These are phyloP conservation scores for Pythium periplocum DNA, from an alignment of 352 stramenopile genomes.

Conservation along the genomic window DNA sequence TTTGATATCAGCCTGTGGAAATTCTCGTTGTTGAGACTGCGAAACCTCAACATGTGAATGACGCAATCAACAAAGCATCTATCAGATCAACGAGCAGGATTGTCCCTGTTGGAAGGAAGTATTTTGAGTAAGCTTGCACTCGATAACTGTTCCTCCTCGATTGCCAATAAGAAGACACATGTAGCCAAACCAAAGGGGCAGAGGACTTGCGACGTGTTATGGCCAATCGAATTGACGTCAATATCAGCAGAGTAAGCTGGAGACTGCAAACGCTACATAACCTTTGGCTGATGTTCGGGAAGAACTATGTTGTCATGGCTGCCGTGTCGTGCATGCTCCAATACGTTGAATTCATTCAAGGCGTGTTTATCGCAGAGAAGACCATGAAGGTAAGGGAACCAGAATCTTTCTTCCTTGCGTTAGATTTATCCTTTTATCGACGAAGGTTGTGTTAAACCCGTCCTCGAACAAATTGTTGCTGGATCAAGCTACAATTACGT, in stretches of 20 bases:
- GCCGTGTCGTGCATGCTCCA: slow-evolving; percentile 77
- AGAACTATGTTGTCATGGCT: slow-evolving; percentile 86
- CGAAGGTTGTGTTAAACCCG: slow-evolving; percentile 66
- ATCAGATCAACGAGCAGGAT: slow-evolving; percentile 45
- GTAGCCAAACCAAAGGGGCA: slow-evolving; percentile 76
- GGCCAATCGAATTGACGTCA: slow-evolving; percentile 78
- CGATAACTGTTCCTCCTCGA: too few relatives aligned
- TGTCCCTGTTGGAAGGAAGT: slow-evolving; percentile 67
- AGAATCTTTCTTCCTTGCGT: not conserved
- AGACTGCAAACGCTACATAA: not conserved
- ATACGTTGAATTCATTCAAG: slow-evolving; percentile 86
- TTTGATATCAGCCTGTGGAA: slow-evolving; percentile 44
- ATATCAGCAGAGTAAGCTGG: slow-evolving; percentile 54
- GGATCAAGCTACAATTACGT: slow-evolving; percentile 75
- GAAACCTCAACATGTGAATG: slow-evolving; percentile 57
- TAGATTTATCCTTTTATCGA: not conserved
- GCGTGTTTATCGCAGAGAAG: slow-evolving; percentile 76
- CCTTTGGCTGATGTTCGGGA: not conserved
- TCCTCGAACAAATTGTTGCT: slow-evolving; percentile 72
- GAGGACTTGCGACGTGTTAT: slow-evolving; percentile 82
- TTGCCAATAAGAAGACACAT: not conserved
- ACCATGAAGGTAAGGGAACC: slow-evolving; percentile 59
- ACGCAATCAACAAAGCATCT: slow-evolving; percentile 64
- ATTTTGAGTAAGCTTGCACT: slow-evolving; percentile 55
- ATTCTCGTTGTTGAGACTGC: slow-evolving; percentile 64